These are phyloP conservation scores for Clarireedia hainanense DNA, from an alignment of 2,329 filamentous ascomycete genomes.

Conservation along the genomic window DNA sequence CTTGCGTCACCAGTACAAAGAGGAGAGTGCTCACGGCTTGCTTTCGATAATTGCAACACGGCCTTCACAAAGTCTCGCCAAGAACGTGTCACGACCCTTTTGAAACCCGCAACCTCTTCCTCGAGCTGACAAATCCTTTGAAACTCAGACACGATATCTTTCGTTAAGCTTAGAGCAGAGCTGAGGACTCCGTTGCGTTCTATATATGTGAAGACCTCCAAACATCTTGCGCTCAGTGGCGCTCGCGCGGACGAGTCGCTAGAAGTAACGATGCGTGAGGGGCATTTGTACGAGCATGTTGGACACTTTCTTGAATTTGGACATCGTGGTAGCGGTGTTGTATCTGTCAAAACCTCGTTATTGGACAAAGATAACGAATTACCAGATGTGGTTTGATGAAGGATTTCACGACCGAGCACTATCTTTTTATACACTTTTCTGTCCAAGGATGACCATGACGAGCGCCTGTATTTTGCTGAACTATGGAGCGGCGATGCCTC, in stretches of 20 bases:
- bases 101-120: background rate
- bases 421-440: too few relatives aligned
- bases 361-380: background rate
- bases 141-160: background rate
- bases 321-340: background rate
- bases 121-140: constrained; percentile 3
- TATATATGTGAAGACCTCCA: constrained; percentile 7
- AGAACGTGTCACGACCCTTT: too few relatives aligned
- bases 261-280: background rate
- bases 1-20: background rate
- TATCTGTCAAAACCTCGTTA: background rate
- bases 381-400: background rate
- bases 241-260: background rate
- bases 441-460: too few relatives aligned
- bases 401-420: background rate
- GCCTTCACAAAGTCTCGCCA: too few relatives aligned
- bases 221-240: background rate
- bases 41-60: too few relatives aligned
- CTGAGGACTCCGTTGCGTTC: background rate
- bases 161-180: constrained; percentile 4
- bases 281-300: background rate
- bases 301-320: background rate
- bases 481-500: background rate
- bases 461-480: too few relatives aligned
- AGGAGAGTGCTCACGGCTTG: background rate